Percentiles rank a stretch among this genome's conserved stretches.
Conservation (phyloP, 176 grass and related monocot species). For the Avena atlantica region DNA sequence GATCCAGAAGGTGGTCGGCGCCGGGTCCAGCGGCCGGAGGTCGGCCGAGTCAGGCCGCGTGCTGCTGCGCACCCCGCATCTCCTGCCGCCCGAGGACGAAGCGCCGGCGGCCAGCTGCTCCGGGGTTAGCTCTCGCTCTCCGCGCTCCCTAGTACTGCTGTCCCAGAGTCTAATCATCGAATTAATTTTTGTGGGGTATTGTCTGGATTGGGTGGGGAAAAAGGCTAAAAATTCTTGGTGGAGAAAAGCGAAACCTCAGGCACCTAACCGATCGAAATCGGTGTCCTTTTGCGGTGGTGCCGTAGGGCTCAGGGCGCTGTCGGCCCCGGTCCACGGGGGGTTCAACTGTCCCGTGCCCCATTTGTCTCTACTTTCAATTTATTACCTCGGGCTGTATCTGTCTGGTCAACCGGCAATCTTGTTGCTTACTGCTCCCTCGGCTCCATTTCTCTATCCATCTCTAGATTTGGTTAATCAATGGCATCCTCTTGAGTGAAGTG, state of each 20-base stretch:
- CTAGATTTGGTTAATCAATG: not conserved
- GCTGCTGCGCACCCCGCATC: constrained; percentile 44
- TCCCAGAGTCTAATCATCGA: not conserved
- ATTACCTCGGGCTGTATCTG: constrained; percentile 42
- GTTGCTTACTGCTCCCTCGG: constrained; percentile 40
- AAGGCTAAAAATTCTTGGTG: constrained; percentile 30
- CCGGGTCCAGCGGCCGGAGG: constrained; percentile 48
- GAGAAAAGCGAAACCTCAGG: constrained; percentile 38
- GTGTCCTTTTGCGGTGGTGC: constrained; percentile 52
- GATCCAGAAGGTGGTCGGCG: constrained; percentile 64
- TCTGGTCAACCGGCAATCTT: constrained; percentile 54
- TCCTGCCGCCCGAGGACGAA: constrained; percentile 25
- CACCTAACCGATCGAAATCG: constrained; percentile 16
- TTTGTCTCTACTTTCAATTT: constrained; percentile 40
- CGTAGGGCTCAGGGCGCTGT: constrained; percentile 41
- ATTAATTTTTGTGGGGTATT: not conserved
- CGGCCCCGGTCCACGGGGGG: constrained; percentile 24
- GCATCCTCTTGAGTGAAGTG: not conserved
- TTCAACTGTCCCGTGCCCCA: constrained; percentile 32
- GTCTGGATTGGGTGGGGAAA: constrained; percentile 23
- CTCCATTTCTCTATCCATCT: not conserved
- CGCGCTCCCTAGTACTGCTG: not conserved
- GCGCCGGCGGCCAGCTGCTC: constrained; percentile 62
- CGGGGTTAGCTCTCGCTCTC: constrained; percentile 42
- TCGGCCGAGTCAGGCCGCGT: constrained; percentile 25